These are phyloP conservation scores for Cytospora schulzeri DNA, from an alignment of 2,329 filamentous ascomycete genomes.

Conservation along the genomic window DNA sequence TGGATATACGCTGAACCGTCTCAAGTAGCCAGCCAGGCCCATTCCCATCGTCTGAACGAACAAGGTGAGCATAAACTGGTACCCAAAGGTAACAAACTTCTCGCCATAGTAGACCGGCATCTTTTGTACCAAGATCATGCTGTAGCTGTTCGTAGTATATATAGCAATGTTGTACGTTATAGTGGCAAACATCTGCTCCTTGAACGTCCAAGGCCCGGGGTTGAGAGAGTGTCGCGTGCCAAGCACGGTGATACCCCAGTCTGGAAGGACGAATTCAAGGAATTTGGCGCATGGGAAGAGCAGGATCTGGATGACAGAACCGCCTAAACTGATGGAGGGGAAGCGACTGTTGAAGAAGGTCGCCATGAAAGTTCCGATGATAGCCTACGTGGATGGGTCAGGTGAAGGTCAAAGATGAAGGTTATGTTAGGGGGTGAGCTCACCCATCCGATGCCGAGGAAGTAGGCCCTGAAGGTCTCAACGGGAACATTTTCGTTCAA, in stretches of 20 bases:
- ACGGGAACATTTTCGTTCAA: slow-evolving; percentile 41
- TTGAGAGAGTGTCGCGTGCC: slow-evolving; percentile 44
- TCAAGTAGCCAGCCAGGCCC: slow-evolving; percentile 44
- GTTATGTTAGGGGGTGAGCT: not conserved
- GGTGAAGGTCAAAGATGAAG: not conserved
- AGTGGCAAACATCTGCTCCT: slow-evolving; percentile 47
- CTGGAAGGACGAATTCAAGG: slow-evolving; percentile 46
- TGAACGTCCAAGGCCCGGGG: slow-evolving; percentile 45
- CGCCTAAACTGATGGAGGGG: slow-evolving; percentile 40
- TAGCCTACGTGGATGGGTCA: slow-evolving; percentile 28
- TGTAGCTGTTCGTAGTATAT: slow-evolving; percentile 40
- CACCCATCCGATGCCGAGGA: slow-evolving; percentile 43
- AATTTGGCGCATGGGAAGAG: slow-evolving; percentile 50
- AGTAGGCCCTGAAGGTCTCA: slow-evolving; percentile 47
- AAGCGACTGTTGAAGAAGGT: slow-evolving; percentile 46
- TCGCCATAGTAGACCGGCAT: slow-evolving; percentile 45
- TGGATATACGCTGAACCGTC: slow-evolving; percentile 43
- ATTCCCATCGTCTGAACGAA: slow-evolving; percentile 47
- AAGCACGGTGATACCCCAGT: slow-evolving; percentile 46
- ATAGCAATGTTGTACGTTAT: slow-evolving; percentile 44
- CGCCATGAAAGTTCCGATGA: slow-evolving; percentile 43
- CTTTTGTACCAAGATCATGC: slow-evolving; percentile 40
- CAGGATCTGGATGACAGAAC: slow-evolving; percentile 47
- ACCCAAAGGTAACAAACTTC: slow-evolving; percentile 43
- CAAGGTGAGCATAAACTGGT: slow-evolving; percentile 44